phyloP scores from a whole-genome alignment of 2,329 filamentous ascomycete species.

The Bipolaris cookei region DNA sequence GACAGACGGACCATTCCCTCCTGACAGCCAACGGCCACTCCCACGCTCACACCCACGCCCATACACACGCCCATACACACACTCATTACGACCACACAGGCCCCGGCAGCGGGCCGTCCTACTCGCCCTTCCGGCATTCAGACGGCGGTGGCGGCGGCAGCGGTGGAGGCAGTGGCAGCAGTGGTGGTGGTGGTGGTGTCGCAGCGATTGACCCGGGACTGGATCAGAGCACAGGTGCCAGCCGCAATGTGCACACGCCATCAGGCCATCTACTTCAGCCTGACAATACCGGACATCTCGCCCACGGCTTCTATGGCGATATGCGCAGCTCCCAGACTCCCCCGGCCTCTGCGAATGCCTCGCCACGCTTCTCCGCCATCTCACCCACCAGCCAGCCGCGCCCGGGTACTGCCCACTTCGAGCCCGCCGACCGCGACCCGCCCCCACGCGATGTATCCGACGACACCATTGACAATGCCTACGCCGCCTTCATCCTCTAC shows the following conservation, averaged over 20 bases:
- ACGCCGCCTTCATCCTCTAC: constrained; percentile 83
- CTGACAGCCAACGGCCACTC: constrained; percentile 36
- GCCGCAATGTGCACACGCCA: constrained; percentile 46
- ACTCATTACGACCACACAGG: constrained; percentile 43
- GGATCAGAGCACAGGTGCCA: constrained; percentile 43
- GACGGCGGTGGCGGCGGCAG: not conserved
- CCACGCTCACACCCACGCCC: constrained; percentile 41
- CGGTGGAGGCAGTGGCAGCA: not conserved
- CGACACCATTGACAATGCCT: constrained; percentile 79
- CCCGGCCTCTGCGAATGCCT: constrained; percentile 47
- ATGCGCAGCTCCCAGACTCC: constrained; percentile 48
- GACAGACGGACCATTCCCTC: constrained; percentile 43
- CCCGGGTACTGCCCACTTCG: constrained; percentile 39
- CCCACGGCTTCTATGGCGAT: constrained; percentile 48
- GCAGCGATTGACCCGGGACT: constrained; percentile 48
- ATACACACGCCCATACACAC: constrained; percentile 28
- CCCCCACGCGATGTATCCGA: constrained; percentile 73
- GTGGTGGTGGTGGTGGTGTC: constrained; percentile 18
- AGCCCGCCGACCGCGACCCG: constrained; percentile 60
- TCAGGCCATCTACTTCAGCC: constrained; percentile 45
- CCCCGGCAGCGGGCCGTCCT: constrained; percentile 37
- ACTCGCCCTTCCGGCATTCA: constrained; percentile 46
- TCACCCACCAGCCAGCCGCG: constrained; percentile 47
- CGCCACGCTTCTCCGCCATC: constrained; percentile 47
- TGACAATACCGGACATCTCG: constrained; percentile 44